These are phyloP conservation scores for Entoloma clypeatum DNA, from an alignment of 1,284 basidiomycete species.

Conservation along the genomic window DNA sequence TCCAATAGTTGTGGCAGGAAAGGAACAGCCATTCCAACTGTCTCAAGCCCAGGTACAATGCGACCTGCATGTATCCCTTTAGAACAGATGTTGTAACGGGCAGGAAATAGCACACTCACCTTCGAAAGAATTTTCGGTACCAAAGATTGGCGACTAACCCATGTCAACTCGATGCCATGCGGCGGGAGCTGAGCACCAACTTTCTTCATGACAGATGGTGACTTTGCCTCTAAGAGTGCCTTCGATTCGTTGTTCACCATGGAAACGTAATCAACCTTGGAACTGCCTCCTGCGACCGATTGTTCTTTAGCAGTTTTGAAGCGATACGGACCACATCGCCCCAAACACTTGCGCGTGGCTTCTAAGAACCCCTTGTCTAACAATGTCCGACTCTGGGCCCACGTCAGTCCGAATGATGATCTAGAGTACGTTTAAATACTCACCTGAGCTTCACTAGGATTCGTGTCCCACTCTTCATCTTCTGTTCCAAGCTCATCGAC, in stretches of 20 bases:
- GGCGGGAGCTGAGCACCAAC: not conserved
- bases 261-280: constrained; percentile 7
- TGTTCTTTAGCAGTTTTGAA: not conserved
- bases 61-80: not conserved
- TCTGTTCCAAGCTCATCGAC: too few relatives aligned
- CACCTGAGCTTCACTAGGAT: not conserved
- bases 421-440: constrained; percentile 1
- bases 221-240: not conserved
- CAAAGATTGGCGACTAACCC: not conserved
- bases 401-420: too few relatives aligned
- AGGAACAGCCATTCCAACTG: constrained; percentile 13
- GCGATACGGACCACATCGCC: not conserved
- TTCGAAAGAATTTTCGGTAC: not conserved
- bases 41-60: constrained; percentile 11
- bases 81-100: not conserved
- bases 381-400: too few relatives aligned
- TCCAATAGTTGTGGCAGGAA: constrained; percentile 14
- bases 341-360: not conserved
- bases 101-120: not conserved
- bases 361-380: too few relatives aligned
- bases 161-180: constrained; percentile 6
- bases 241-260: not conserved
- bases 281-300: not conserved
- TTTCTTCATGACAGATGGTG: not conserved
- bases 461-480: not conserved